Conservation (phyloP, 129 eudicot species). For the Lactuca saligna region DNA sequence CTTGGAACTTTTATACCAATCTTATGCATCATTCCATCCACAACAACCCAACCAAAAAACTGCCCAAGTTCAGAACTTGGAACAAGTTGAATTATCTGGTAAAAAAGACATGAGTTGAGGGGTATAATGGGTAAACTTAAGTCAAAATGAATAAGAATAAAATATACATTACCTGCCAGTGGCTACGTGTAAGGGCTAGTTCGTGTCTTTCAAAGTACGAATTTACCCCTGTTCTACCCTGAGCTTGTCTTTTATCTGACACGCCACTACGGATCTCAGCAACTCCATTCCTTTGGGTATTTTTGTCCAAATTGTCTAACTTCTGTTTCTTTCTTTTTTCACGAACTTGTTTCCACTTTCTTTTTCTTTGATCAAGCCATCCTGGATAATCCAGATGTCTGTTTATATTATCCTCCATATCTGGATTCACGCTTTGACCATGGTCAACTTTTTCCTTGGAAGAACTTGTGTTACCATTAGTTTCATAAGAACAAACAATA, state of each 20-base stretch:
- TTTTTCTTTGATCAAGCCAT: conserved; percentile 82
- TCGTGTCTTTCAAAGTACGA: conserved; percentile 80
- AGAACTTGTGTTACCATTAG: conserved; percentile 36
- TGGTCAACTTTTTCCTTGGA: conserved; percentile 27
- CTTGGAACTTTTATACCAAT: conserved; percentile 80
- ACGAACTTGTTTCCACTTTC: conserved; percentile 91
- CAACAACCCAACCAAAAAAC: conserved; percentile 85
- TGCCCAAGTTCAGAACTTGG: conserved; percentile 72
- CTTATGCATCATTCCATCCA: conserved; percentile 80
- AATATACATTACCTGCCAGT: conserved; percentile 81
- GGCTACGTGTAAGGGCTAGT: conserved; percentile 55
- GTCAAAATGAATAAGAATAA: conserved; percentile 14
- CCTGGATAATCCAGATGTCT: conserved; percentile 79
- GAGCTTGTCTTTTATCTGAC: conserved; percentile 40
- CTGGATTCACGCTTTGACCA: conserved; percentile 23
- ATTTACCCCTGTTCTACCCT: conserved; percentile 71
- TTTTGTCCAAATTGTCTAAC: conserved; percentile 32
- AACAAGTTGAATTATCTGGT: conserved; percentile 84
- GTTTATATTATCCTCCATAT: conserved; percentile 44
- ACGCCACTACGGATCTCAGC: conserved; percentile 32
- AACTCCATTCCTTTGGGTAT: conserved; percentile 37
- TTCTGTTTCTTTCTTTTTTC: conserved; percentile 86
- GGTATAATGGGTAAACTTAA: too few species aligned
- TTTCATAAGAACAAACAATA: conserved; percentile 64
- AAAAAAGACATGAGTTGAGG: neutral